Base-by-base conservation (phyloP, 129 eudicot genomes). In the Saussurea involucrata region DNA sequence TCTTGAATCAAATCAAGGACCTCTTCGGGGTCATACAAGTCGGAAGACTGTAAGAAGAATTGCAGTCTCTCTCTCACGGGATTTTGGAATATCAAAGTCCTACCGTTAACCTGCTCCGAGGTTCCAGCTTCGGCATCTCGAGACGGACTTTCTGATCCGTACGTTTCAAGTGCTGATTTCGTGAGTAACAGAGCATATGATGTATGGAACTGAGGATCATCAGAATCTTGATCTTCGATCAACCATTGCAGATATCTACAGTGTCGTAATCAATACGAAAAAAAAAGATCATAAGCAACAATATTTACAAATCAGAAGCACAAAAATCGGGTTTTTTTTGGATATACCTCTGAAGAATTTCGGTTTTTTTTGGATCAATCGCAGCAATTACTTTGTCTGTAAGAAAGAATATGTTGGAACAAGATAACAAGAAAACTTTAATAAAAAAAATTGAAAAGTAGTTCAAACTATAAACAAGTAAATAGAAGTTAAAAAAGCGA, bases 221-320 rank as follows among this genome's bases (percentile, higher is more conserved):
- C 93, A 71, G 87, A 91, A 66, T 85, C 97, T 83, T 95, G 98
- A 75, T 95, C 96, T 80, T 95, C 98, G 78, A 95, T 95, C 90
- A 92, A 82, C 98, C 98, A 91, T 78, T 91, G 98, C 27, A 95
- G 89, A 85, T 95, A 95, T 85, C 98, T 95, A 83, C 69, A 85
- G 71, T 18, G 24, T 66, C 22, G 44, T 34, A 7, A 75, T 46
- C 20, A 76, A 15, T 66, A 79, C 67, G 67, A 28, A 40, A 36
- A 65, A 18, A 20, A 78, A 46, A 3, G 8, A 73, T 46, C 44
- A 77, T n/a, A 74, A 24, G 63, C 37, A 49, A 32, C 17, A 13
- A 42, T 11, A 76, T 8, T 46, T 0, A 76, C 15, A 6, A 46
- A 66, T 46, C 33, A 6, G 36, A 32, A 53, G 61, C 61, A 53